phyloP scores from a whole-genome alignment of 2,329 filamentous ascomycete species.

The Diaporthe destruens region DNA sequence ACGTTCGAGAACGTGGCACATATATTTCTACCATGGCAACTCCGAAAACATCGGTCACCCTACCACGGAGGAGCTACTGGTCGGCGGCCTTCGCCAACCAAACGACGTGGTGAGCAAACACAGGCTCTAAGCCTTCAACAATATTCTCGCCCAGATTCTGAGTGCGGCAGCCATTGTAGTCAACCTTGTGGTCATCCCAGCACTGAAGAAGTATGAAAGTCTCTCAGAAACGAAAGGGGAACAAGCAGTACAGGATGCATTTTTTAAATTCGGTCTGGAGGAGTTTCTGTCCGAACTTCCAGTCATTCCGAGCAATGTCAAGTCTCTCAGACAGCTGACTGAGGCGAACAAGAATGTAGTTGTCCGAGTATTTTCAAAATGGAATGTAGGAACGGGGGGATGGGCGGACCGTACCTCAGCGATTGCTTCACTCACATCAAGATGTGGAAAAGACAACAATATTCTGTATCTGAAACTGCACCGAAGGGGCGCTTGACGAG shows the following conservation, averaged over 20 bases:
- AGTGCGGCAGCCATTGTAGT: slow-evolving; percentile 70
- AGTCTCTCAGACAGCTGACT: slow-evolving; percentile 33
- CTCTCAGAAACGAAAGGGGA: slow-evolving; percentile 49
- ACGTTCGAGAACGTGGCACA: slow-evolving; percentile 59
- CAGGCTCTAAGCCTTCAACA: slow-evolving; percentile 57
- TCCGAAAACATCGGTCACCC: neutral
- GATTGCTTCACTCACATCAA: neutral
- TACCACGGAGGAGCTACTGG: slow-evolving; percentile 53
- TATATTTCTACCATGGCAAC: slow-evolving; percentile 53
- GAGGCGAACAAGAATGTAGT: neutral
- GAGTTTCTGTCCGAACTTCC: slow-evolving; percentile 68
- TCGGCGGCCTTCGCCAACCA: slow-evolving; percentile 73
- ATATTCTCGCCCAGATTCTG: slow-evolving; percentile 62
- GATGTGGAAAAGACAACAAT: neutral
- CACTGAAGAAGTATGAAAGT: slow-evolving; percentile 56
- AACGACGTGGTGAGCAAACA: slow-evolving; percentile 51
- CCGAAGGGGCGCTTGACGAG: no score
- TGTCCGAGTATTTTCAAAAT: neutral
- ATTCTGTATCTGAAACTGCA: no score
- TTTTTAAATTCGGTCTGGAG: slow-evolving; percentile 69
- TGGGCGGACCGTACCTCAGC: neutral
- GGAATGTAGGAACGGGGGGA: no score
- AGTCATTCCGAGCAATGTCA: slow-evolving; percentile 68
- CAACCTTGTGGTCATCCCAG: slow-evolving; percentile 59
- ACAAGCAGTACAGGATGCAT: slow-evolving; percentile 62